These are phyloP conservation scores for Coccinonectria pachysandricola DNA, from an alignment of 2,329 filamentous ascomycete genomes.

Conservation along the genomic window DNA sequence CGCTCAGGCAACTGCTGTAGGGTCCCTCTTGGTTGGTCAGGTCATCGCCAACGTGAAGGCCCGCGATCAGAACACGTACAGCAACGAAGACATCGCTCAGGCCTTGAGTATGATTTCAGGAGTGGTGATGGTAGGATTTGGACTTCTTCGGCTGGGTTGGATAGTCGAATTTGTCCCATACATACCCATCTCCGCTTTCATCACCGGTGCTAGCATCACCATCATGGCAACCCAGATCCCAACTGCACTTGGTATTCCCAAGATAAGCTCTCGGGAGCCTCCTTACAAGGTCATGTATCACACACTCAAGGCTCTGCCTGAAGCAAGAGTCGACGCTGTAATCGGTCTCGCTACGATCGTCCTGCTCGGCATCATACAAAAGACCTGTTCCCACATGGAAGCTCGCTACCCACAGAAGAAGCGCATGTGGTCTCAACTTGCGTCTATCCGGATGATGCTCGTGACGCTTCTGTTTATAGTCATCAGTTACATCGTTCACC, in stretches of 20 bases:
- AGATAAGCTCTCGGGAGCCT: constrained; percentile 33
- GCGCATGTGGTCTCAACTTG: constrained; percentile 61
- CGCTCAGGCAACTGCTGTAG: constrained; percentile 44
- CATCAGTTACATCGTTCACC: constrained; percentile 59
- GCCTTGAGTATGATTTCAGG: constrained; percentile 36
- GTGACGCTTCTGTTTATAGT: constrained; percentile 67
- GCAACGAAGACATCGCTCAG: constrained; percentile 31
- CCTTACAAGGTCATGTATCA: constrained; percentile 36
- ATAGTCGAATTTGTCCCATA: constrained; percentile 42
- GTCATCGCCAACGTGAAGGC: constrained; percentile 30
- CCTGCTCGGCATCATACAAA: constrained; percentile 56
- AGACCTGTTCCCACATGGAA: constrained; percentile 48
- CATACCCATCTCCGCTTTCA: constrained; percentile 39
- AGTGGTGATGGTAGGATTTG: constrained; percentile 32
- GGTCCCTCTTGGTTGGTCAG: constrained; percentile 40
- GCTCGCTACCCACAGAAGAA: constrained; percentile 47
- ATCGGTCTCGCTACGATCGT: constrained; percentile 59
- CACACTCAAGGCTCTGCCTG: constrained; percentile 28
- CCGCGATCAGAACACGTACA: constrained; percentile 23
- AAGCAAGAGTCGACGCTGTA: constrained; percentile 54
- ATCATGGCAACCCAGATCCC: constrained; percentile 40
- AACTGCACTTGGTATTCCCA: constrained; percentile 30
- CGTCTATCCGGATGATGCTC: constrained; percentile 66
- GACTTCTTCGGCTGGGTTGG: constrained; percentile 37
- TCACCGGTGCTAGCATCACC: constrained; percentile 40